Conservation (phyloP, 1,139 yeast genomes). For the Debaryomycetaceae sp. region DNA sequence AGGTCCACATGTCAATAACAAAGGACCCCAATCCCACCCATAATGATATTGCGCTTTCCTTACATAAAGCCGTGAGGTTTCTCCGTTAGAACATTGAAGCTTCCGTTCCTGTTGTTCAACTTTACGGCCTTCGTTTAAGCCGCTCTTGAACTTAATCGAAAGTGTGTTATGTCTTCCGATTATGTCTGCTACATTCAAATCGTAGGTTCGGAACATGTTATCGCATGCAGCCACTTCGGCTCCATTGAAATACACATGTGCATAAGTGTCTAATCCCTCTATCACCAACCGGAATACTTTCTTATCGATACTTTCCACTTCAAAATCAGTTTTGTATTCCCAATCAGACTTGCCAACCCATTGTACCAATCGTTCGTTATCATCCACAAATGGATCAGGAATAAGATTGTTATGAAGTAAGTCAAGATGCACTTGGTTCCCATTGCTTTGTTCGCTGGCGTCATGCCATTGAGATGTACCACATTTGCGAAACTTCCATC, state of each 20-base stretch:
- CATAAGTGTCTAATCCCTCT: slow-evolving; percentile 46
- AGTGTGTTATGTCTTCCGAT: slow-evolving; percentile 14
- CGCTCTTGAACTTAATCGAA: slow-evolving; percentile 20
- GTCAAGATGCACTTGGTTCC: slow-evolving; percentile 36
- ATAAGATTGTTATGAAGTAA: slow-evolving; percentile 31
- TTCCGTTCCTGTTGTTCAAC: slow-evolving; percentile 19
- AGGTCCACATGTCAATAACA: slow-evolving; percentile 46
- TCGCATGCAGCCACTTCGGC: slow-evolving; percentile 24
- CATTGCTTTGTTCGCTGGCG: slow-evolving; percentile 5
- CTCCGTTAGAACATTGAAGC: slow-evolving; percentile 36
- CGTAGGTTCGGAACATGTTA: slow-evolving; percentile 36
- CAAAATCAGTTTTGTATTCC: slow-evolving; percentile 30
- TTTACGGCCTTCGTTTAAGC: slow-evolving; percentile 16
- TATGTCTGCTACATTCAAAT: slow-evolving; percentile 11
- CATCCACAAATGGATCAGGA: slow-evolving; percentile 42
- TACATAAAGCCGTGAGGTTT: slow-evolving; percentile 36
- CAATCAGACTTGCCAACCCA: slow-evolving; percentile 47
- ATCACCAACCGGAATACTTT: slow-evolving; percentile 25
- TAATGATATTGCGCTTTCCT: slow-evolving; percentile 55
- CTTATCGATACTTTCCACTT: slow-evolving; percentile 4
- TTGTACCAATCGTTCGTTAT: slow-evolving; percentile 38
- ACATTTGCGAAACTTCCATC: slow-evolving; percentile 3
- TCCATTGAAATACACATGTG: slow-evolving; percentile 35
- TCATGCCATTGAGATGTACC: slow-evolving; percentile 1
- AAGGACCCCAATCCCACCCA: slow-evolving; percentile 63